Conservation (phyloP, 768 basidiomycete species). For the Tulasnella sp. region DNA sequence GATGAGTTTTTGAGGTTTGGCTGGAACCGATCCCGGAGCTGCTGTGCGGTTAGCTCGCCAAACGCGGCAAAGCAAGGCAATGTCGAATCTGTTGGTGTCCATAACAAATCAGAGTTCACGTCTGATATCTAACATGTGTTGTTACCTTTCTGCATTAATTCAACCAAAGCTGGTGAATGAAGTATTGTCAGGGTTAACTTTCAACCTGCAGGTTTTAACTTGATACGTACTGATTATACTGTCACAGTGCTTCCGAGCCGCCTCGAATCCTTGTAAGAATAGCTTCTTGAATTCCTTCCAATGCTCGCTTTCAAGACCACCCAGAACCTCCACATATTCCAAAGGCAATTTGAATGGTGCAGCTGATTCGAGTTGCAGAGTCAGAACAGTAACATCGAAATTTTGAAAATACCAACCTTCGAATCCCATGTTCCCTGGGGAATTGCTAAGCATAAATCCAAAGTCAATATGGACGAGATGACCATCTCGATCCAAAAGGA, state of each 20-base stretch:
- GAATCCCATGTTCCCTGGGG: conserved; percentile 94
- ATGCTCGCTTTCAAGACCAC: conserved; percentile 61
- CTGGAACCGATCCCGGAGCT: conserved; percentile 87
- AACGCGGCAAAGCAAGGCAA: conserved; percentile 83
- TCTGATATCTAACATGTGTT: conserved; percentile 15
- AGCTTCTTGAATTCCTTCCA: conserved; percentile 75
- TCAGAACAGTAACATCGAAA: neutral
- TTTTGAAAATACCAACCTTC: conserved; percentile 32
- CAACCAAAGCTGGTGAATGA: conserved; percentile 51
- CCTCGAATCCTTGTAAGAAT: conserved; percentile 89
- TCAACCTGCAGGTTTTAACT: too few relatives aligned
- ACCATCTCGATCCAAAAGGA: conserved; percentile 81
- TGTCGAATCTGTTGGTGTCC: conserved; percentile 51
- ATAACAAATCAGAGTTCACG: neutral
- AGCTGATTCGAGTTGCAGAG: too few relatives aligned
- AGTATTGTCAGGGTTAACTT: neutral
- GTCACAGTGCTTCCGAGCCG: conserved; percentile 90
- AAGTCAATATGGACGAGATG: conserved; percentile 68
- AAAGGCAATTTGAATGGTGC: conserved; percentile 93
- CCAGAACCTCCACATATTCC: conserved; percentile 93
- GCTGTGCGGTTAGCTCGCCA: conserved; percentile 79
- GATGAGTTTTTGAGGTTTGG: conserved; percentile 69
- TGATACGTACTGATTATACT: conserved; percentile 68
- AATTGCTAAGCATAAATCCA: conserved; percentile 94
- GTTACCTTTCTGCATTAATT: conserved; percentile 92